These are phyloP conservation scores for Tricladium varicosporioides DNA, from an alignment of 2,329 filamentous ascomycete species.

Conservation along the genomic window DNA sequence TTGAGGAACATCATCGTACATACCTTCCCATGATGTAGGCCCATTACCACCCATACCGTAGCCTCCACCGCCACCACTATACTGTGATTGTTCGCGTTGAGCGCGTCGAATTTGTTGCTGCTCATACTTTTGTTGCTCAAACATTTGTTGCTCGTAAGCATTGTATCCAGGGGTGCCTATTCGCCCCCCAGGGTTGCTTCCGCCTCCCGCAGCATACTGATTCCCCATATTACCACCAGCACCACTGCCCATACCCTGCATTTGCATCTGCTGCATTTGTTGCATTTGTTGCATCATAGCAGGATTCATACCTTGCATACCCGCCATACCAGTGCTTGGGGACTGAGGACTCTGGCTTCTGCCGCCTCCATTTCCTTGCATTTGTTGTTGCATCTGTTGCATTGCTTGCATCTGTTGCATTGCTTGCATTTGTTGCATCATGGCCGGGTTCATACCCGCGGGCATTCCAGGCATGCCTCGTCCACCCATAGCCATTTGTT, in stretches of 20 bases:
- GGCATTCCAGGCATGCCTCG: slow-evolving; percentile 63
- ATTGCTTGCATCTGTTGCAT: slow-evolving; percentile 62
- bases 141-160: slow-evolving; percentile 69
- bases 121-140: slow-evolving; percentile 78
- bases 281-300: slow-evolving; percentile 56
- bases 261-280: slow-evolving; percentile 47
- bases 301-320: slow-evolving; percentile 37
- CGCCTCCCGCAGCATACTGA: slow-evolving; percentile 30
- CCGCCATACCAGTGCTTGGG: slow-evolving; percentile 29
- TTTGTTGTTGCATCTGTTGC: slow-evolving; percentile 45
- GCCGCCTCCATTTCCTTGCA: slow-evolving; percentile 27
- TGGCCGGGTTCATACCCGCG: slow-evolving; percentile 67
- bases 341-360: slow-evolving; percentile 35
- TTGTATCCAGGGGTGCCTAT: slow-evolving; percentile 43
- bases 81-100: slow-evolving; percentile 31
- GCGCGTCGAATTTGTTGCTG: slow-evolving; percentile 58
- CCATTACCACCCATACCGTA: slow-evolving; percentile 54
- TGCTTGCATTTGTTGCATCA: slow-evolving; percentile 72
- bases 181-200: slow-evolving; percentile 42
- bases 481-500: slow-evolving; percentile 75
- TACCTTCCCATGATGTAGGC: slow-evolving; percentile 92
- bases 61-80: slow-evolving; percentile 33
- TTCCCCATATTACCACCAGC: slow-evolving; percentile 19
- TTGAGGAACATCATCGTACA: slow-evolving; percentile 95
- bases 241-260: slow-evolving; percentile 37